These are phyloP conservation scores for Blastocystis sp. DNA, from an alignment of 352 stramenopile genomes.

Conservation along the genomic window DNA sequence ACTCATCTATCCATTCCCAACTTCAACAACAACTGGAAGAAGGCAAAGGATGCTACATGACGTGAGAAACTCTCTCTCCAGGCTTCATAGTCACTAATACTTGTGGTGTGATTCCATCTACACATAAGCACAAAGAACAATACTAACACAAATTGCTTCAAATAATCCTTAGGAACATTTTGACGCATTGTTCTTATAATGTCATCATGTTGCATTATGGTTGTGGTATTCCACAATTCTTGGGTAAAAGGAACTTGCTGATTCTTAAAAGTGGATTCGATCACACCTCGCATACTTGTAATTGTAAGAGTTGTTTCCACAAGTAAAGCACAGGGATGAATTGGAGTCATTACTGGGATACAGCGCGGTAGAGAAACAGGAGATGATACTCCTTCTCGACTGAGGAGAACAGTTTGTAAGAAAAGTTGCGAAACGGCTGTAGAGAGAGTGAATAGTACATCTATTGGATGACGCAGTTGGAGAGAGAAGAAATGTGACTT, in stretches of 20 bases:
- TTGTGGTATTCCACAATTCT: too few relatives aligned
- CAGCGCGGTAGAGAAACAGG: not conserved
- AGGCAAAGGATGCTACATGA: not conserved
- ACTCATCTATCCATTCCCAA: not conserved
- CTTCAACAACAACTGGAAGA: constrained; percentile 10
- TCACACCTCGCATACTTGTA: not conserved
- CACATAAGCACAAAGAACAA: not conserved
- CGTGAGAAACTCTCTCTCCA: not conserved
- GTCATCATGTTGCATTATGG: too few relatives aligned
- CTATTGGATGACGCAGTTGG: not conserved
- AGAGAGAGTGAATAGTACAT: not conserved
- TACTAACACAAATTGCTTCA: not conserved
- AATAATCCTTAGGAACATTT: not conserved
- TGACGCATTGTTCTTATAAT: not conserved
- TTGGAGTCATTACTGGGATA: not conserved
- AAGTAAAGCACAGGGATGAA: not conserved
- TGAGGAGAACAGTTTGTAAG: not conserved
- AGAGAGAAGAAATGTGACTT: not conserved
- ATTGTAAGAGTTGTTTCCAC: not conserved
- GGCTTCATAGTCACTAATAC: not conserved
- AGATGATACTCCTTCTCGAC: not conserved
- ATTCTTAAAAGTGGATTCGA: not conserved
- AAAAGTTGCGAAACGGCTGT: not conserved
- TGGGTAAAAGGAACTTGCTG: too few relatives aligned
- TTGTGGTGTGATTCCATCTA: not conserved